Percentiles rank a stretch among this genome's conserved stretches.
phyloP scores from a whole-genome alignment of 1,284 basidiomycete species.

The Prillingera fragicola region DNA sequence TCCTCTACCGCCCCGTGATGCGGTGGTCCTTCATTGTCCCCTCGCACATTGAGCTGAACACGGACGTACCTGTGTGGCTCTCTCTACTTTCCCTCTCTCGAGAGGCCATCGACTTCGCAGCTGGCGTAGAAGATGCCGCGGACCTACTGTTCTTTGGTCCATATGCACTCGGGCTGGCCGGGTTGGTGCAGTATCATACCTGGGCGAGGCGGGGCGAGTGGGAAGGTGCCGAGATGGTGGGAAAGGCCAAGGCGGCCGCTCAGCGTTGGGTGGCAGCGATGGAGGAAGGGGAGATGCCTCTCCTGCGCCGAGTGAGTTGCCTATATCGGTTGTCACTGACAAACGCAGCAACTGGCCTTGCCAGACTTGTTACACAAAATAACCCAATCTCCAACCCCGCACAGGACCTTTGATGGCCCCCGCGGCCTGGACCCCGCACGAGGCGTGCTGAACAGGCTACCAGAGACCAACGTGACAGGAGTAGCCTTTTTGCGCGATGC shows the following conservation, averaged over 20 bases:
- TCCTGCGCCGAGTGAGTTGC: constrained; percentile 15
- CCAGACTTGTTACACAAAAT: constrained; percentile 15
- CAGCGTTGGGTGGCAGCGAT: constrained; percentile 16
- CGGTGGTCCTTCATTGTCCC: constrained; percentile 31
- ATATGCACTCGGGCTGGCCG: constrained; percentile 20
- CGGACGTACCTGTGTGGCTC: constrained; percentile 23
- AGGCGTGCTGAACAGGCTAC: constrained; percentile 25
- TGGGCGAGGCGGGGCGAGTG: constrained; percentile 29
- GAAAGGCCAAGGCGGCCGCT: constrained; percentile 18
- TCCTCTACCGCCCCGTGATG: constrained; percentile 30
- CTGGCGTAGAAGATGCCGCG: constrained; percentile 21
- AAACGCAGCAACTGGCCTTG: constrained; percentile 14
- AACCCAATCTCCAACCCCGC: constrained; percentile 9
- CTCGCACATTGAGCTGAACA: constrained; percentile 13
- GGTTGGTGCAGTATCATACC: constrained; percentile 19
- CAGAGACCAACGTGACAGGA: constrained; percentile 25
- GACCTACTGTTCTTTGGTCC: constrained; percentile 24
- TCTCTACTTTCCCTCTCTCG: constrained; percentile 16
- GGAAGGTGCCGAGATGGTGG: constrained; percentile 27
- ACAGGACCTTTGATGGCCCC: constrained; percentile 10
- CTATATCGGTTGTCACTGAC: constrained; percentile 1
- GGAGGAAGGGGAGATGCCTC: constrained; percentile 14
- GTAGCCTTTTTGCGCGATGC: constrained; percentile 28
- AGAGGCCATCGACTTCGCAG: constrained; percentile 22
- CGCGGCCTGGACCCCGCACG: constrained; percentile 31